Evolutionary conservation across 202 grass and related monocot genomes (phyloP), one percentile per base, ranked within the genome.

Genomic region (Musa balbisiana): DNA sequence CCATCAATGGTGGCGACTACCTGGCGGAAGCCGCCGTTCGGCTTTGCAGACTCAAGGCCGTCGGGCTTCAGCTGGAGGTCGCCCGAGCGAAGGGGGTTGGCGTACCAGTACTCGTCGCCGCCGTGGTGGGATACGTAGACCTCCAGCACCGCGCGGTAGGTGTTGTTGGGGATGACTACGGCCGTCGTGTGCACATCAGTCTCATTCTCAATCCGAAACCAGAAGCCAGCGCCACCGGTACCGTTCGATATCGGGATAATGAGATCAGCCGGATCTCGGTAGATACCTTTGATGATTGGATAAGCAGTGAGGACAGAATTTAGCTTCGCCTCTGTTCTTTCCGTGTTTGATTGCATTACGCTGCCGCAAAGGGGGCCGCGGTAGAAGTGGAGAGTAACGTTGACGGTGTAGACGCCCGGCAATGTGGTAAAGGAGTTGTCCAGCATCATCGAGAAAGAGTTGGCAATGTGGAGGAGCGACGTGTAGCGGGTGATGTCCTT

Each of bases 11-110:
- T 73, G 11, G 72, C 72, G 72, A 55, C 54, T 11, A 73, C 72
- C 51, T 73, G 72, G 72, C 72, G 72, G 72, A 73, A 73, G 11
- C 13, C 72, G 72, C 72, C 72, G 53, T 73, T 73, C 52, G 72
- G 6, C 22, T 13, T 53, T 14, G 72, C 23, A 53, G 23, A n/a
- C 23, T 51, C 54, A 8, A 58, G 13, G 53, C 24, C 27, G 51
- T 21, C 23, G 24, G 53, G 4, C 2, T 55, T 43, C 4, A 43
- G 21, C 8, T 33, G 72, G 21, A 27, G 52, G 22, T 73, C 54
- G 1, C 52, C 8, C 23, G 72, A 73, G 51, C 72, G 51, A 1
- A 73, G 52, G 3, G 72, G 72, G 72, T 73, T 73, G 51, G 21
- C 27, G 72, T 73, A 73, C 72, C 72, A 73, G 52, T 29, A 55